Base-by-base conservation (phyloP, 345 rosid species). In the Syzygium aromaticum region DNA sequence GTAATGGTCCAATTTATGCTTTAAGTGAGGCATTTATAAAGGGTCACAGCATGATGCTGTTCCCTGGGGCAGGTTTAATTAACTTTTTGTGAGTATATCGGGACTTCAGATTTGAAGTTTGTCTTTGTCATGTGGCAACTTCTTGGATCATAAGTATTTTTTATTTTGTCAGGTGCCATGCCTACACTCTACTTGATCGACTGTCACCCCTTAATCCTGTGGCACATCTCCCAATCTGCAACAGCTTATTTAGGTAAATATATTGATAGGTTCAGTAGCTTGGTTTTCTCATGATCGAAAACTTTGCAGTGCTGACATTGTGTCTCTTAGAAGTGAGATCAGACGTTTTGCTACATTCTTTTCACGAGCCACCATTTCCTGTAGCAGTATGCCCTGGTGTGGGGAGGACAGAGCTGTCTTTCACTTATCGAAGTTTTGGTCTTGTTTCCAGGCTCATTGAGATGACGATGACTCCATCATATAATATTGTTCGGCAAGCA, bases 201-300 rank as follows among this genome's bases (percentile, higher is more conserved):
- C 95, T 98, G 86, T 92, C 98, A 80, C 91, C 93, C 15, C 95
- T 98, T 89, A 96, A 96, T 93, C 98, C 98, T 6, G 99, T 96
- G 92, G 99, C 97, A 25, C 98, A 98, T 90, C 87, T 87, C 90
- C 96, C 93, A 91, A 96, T 98, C 84, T 96, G 98, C 90, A 89
- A 89, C 87, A 95, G 95, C 83, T 92, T 98, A 90, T 92, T 98
- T 87, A 94, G 98, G 99, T 98, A 89, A 90, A 86, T 89, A 22
- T 49, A 64, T 54, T 43, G 43, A 64, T 52, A 54, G 38, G 85
- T 56, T 59, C 11, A 8, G 25, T 86, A 40, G 30, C 63, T 54
- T 17, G n/a, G 59, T 40, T 16, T 52, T 86, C 25, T 51, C 5
- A 10, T 16, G 11, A 43, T 85, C 1, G 23, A 38, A 73, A 73